Conservation (phyloP, 2,329 filamentous ascomycete species). For the Alternaria longipes region DNA sequence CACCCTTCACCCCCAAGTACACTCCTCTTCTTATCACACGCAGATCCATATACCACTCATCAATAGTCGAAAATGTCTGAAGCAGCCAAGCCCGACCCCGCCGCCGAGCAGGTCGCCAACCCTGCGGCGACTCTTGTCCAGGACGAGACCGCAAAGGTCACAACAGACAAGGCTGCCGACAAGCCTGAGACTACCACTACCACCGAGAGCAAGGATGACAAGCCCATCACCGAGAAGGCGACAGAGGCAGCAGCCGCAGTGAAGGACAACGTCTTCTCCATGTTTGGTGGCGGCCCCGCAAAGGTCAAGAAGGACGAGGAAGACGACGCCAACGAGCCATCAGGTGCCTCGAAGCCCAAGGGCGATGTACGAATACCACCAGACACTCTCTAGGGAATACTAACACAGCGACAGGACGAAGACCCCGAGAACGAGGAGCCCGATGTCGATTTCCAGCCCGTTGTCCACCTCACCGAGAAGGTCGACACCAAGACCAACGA, state of each 20-base stretch:
- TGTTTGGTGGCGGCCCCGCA: constrained; percentile 98
- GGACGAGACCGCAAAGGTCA: constrained; percentile 57
- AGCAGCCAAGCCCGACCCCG: constrained; percentile 53
- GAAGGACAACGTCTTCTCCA: constrained; percentile 81
- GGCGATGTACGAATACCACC: constrained; percentile 53
- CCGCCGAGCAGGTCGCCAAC: constrained; percentile 51
- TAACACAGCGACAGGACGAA: constrained; percentile 64
- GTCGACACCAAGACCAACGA: constrained; percentile 98
- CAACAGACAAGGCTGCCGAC: constrained; percentile 49
- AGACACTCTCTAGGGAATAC: neutral
- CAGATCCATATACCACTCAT: constrained; percentile 7
- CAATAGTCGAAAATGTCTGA: constrained; percentile 46
- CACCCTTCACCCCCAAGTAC: constrained; percentile 20
- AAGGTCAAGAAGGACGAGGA: constrained; percentile 89
- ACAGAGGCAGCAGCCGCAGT: constrained; percentile 53
- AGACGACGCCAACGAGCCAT: constrained; percentile 77
- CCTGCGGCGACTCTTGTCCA: constrained; percentile 53
- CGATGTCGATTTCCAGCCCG: constrained; percentile 96
- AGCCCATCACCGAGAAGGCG: constrained; percentile 56
- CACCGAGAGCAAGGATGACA: constrained; percentile 57
- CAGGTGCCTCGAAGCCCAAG: constrained; percentile 74
- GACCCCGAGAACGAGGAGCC: constrained; percentile 88
- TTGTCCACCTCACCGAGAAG: constrained; percentile 95
- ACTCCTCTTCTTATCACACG: constrained; percentile 13
- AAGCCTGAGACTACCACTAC: constrained; percentile 25